These are phyloP conservation scores for Rheum nobile DNA, from an alignment of 148 eudicot species.

Conservation along the genomic window DNA sequence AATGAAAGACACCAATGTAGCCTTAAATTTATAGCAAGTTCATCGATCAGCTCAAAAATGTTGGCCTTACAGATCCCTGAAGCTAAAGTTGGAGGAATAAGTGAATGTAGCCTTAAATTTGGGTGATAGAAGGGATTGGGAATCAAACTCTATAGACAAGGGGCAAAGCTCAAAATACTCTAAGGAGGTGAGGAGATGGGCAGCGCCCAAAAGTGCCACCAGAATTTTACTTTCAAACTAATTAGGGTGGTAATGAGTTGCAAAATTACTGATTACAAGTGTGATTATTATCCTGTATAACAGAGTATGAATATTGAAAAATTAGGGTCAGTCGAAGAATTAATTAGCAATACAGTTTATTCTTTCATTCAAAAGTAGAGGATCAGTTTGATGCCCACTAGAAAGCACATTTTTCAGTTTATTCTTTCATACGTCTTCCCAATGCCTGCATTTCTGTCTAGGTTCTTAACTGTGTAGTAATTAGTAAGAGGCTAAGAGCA, in stretches of 20 bases:
- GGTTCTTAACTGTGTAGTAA: background rate
- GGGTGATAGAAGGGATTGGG: background rate
- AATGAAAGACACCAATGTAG: background rate
- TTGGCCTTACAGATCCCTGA: background rate
- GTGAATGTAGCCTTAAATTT: constrained; percentile 2
- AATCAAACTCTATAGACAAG: background rate
- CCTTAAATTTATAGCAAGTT: background rate
- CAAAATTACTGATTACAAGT: background rate
- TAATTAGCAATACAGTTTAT: background rate
- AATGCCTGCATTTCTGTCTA: background rate
- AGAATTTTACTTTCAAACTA: background rate
- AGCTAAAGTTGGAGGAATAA: background rate
- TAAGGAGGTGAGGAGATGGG: background rate
- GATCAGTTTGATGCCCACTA: constrained; percentile 3
- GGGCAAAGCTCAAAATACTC: constrained; percentile 1
- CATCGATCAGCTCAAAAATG: background rate
- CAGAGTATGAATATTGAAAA: background rate
- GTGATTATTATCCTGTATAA: background rate
- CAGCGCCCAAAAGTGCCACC: background rate
- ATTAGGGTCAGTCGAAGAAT: background rate
- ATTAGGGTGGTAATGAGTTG: background rate
- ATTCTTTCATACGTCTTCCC: constrained; percentile 1
- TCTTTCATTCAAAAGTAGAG: background rate
- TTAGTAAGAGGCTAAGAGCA: too few relatives aligned
- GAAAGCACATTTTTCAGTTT: background rate